Evolutionary conservation across 352 stramenopile species (phyloP), one percentile per base, ranked within the genome.

Genomic region (Pythium dissotocum): DNA sequence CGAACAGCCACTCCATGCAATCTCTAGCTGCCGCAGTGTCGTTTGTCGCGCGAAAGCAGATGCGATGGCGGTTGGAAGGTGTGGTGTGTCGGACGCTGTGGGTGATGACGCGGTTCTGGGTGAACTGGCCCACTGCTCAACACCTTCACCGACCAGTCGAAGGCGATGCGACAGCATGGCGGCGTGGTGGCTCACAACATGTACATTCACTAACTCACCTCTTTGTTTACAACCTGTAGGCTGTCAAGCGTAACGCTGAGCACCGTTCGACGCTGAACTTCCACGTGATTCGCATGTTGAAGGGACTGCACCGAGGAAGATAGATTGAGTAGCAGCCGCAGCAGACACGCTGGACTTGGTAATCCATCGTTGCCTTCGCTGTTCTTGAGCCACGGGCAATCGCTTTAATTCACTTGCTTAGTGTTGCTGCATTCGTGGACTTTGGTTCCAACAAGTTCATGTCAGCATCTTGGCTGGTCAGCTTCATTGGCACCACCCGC

Each of bases 271-370:
- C 88, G 62, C 82, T 96, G 48, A 94, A 94, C 76, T 94, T 93
- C 70, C 83, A 94, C 75, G 88, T 96, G 24, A 91, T 94, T 46
- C 88, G 87, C 73, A 94, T 94, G 86, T 85, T 94, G 76, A 94
- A 94, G 79, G 75, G 71, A 8, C 74, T 91, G 70, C 58, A 79
- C 63, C 78, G 57, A 38, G 32, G 75, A 54, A 70, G 61, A 64
- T 58, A 71, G 36, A 55, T 21, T 13, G 52, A 76, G 61, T 64
- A 70, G 72, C 58, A 59, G 61, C 59, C 21, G 54, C 16, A 61
- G 53, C 26, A 21, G 18, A 24, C 24, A 33, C 33, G 28, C 14
- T 56, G 14, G 53, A 32, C 33, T 30, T 36, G 32, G n/a, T 46
- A 64, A 63, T 42, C 10, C 44, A 62, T 40, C 10, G 26, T 56